Percentiles rank a stretch among this genome's conserved stretches.
phyloP scores from a whole-genome alignment of 169 alveolate genomes.

The Plasmodium coatneyi region DNA sequence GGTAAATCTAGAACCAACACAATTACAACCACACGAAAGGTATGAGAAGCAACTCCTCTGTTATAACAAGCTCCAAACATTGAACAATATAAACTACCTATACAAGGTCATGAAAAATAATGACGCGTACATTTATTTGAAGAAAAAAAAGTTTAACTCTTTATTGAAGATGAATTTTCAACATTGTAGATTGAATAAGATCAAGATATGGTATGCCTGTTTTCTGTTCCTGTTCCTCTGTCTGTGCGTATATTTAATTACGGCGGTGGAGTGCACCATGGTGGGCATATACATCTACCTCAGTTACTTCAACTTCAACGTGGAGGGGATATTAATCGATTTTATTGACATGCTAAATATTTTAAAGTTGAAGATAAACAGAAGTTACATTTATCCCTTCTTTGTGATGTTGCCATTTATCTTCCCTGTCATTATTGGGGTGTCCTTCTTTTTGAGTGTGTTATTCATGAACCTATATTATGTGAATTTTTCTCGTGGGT shows the following conservation, averaged over 20 bases:
- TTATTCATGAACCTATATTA: constrained; percentile 58
- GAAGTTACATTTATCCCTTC: constrained; percentile 34
- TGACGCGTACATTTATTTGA: constrained; percentile 68
- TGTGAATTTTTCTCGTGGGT: constrained; percentile 24
- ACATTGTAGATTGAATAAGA: not conserved
- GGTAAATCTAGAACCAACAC: not conserved
- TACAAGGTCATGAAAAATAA: constrained; percentile 52
- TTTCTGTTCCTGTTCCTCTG: constrained; percentile 22
- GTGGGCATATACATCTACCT: constrained; percentile 53
- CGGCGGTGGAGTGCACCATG: constrained; percentile 19
- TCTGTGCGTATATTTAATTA: constrained; percentile 39
- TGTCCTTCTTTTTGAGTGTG: constrained; percentile 36
- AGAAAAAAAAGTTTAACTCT: constrained; percentile 44
- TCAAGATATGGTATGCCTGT: constrained; percentile 27
- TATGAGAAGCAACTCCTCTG: constrained; percentile 17
- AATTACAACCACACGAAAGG: not conserved
- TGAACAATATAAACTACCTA: constrained; percentile 14
- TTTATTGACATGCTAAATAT: constrained; percentile 64
- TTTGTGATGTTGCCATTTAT: constrained; percentile 62
- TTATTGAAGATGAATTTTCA: constrained; percentile 8
- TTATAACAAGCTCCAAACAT: constrained; percentile 39
- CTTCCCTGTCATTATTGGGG: constrained; percentile 16
- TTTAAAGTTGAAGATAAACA: constrained; percentile 24
- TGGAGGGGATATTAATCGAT: constrained; percentile 51
- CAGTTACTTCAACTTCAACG: constrained; percentile 55